Conservation (phyloP, 2,329 filamentous ascomycete species). For the Lomentospora prolificans region DNA sequence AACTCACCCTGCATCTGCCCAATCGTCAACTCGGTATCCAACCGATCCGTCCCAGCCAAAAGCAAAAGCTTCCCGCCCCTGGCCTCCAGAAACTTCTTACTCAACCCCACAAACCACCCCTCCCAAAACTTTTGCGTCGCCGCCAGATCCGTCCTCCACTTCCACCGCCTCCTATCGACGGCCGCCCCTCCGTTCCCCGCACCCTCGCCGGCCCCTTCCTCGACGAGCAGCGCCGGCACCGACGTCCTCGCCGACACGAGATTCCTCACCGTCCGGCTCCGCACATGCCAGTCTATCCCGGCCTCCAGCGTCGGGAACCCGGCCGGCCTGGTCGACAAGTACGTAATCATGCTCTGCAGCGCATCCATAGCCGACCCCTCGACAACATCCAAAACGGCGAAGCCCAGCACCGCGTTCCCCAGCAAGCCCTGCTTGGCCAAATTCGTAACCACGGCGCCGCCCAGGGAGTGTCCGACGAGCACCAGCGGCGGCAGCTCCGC, state of each 20-base stretch:
- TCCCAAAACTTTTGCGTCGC: slow-evolving; percentile 88
- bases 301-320: slow-evolving; percentile 68
- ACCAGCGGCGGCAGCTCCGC: slow-evolving; percentile 61
- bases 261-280: slow-evolving; percentile 79
- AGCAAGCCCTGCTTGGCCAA: slow-evolving; percentile 59
- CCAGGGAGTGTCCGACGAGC: slow-evolving; percentile 84
- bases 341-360: slow-evolving; percentile 85
- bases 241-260: slow-evolving; percentile 73
- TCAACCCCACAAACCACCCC: slow-evolving; percentile 83
- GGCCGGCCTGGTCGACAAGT: slow-evolving; percentile 70
- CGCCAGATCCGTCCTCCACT: slow-evolving; percentile 77
- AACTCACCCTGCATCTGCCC: slow-evolving; percentile 85
- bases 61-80: slow-evolving; percentile 76
- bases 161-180: slow-evolving; percentile 44
- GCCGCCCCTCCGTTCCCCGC: slow-evolving; percentile 9
- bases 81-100: slow-evolving; percentile 74
- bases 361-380: slow-evolving; percentile 95
- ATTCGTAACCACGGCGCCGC: slow-evolving; percentile 83
- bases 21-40: slow-evolving; percentile 89
- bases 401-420: slow-evolving; percentile 64
- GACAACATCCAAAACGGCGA: slow-evolving; percentile 87
- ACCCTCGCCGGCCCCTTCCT: slow-evolving; percentile 29
- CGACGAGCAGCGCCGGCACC: slow-evolving; percentile 67
- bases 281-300: slow-evolving; percentile 89
- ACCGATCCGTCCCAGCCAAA: slow-evolving; percentile 77